Evolutionary conservation across 2,329 filamentous ascomycete genomes (phyloP).

Genomic region (Neoarthrinium moseri): DNA sequence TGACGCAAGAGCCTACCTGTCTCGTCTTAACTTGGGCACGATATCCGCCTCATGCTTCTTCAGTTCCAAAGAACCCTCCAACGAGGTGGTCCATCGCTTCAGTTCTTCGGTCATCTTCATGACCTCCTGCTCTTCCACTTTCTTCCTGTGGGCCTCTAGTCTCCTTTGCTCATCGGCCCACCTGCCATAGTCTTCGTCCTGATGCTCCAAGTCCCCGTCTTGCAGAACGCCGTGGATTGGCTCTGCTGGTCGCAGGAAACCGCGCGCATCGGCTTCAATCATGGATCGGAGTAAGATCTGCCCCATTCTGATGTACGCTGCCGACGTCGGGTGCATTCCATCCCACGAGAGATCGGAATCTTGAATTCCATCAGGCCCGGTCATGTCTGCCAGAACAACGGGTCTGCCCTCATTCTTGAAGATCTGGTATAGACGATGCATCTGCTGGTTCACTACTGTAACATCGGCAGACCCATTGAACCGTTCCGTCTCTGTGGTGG

Average conservation of each 20-base stretch:
- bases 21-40: background rate
- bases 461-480: slow-evolving; percentile 13
- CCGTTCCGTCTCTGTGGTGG: slow-evolving; percentile 16
- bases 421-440: slow-evolving; percentile 17
- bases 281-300: slow-evolving; percentile 16
- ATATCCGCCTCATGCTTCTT: background rate
- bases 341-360: slow-evolving; percentile 19
- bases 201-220: slow-evolving; percentile 15
- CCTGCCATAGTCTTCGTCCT: slow-evolving; percentile 7
- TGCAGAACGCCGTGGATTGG: slow-evolving; percentile 16
- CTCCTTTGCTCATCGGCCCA: slow-evolving; percentile 5
- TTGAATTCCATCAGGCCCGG: slow-evolving; percentile 15
- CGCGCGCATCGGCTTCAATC: slow-evolving; percentile 14
- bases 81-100: background rate
- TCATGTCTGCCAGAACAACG: slow-evolving; percentile 24
- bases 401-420: slow-evolving; percentile 17
- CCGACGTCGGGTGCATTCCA: slow-evolving; percentile 20
- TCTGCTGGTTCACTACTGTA: slow-evolving; percentile 19
- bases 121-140: slow-evolving; percentile 8
- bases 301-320: slow-evolving; percentile 20
- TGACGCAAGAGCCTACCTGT: background rate
- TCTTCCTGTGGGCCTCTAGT: background rate
- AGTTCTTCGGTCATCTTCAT: slow-evolving; percentile 9
- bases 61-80: background rate
- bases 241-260: slow-evolving; percentile 13